Base-by-base conservation (phyloP, 2,329 filamentous ascomycete genomes). In the Cyclaneusma minus region DNA sequence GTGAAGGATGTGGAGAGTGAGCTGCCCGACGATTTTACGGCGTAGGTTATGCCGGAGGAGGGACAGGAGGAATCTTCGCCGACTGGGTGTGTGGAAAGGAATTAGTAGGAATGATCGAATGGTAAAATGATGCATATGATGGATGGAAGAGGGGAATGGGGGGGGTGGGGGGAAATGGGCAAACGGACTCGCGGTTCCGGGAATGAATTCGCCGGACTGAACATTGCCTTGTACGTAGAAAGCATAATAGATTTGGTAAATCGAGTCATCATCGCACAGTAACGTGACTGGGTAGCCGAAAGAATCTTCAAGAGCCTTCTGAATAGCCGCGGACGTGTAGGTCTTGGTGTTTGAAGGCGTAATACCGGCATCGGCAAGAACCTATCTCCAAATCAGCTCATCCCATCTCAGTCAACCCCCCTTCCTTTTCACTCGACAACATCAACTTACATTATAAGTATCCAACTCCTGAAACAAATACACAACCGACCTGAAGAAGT, bases 401-500 rank as follows among this genome's bases (percentile, higher is more conserved):
- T n/a, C n/a, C n/a, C n/a, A n/a, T n/a, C n/a, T n/a, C n/a, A n/a
- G n/a, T n/a, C n/a, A n/a, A n/a, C n/a, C n/a, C n/a, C n/a, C n/a
- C n/a, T n/a, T n/a, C n/a, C n/a, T n/a, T n/a, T n/a, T n/a, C n/a
- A n/a, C n/a, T n/a, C n/a, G n/a, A n/a, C n/a, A n/a, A n/a, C n/a
- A 6, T 12, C 25, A 16, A 42, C 45, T 24, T 32, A 63, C 62
- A 29, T 66, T 44, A 45, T 77, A 77, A 5, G 69, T 68, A 5
- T 74, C 68, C 5, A 80, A 55, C 0, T 54, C 52, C 46, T 73
- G 65, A 57, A 76, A 81, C 2, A 80, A 44, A 9, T 60, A 54
- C 3, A 78, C 69, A 3, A 69, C 58, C 29, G 59, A 64, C 40
- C 70, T 55, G 50, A 79, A 79, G 51, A 66, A 81, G 43, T 74